These are phyloP conservation scores for Carex pumila DNA, from an alignment of 176 grass and related monocot species.

Conservation along the genomic window DNA sequence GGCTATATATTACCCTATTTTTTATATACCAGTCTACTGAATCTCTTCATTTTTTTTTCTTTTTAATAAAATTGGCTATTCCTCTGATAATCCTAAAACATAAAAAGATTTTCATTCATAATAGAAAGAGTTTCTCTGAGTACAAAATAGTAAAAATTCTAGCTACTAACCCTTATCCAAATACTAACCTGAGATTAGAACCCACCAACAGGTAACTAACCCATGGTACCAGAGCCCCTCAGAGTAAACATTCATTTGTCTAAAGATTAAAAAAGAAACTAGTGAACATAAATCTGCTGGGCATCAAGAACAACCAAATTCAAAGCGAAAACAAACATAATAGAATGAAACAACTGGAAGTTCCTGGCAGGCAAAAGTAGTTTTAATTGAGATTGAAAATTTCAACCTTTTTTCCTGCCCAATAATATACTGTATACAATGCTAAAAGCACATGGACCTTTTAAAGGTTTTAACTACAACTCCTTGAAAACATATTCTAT, in stretches of 20 bases:
- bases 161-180: no score
- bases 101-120: background rate
- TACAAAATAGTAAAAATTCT: no score
- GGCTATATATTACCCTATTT: background rate
- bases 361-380: background rate
- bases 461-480: background rate
- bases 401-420: background rate
- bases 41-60: background rate
- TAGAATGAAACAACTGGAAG: no score
- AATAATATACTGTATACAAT: background rate
- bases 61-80: background rate
- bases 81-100: background rate
- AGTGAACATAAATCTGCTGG: background rate
- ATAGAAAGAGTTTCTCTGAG: no score
- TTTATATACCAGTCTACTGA: background rate
- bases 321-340: background rate
- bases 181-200: background rate
- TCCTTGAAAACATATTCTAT: background rate
- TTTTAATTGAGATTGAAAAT: background rate
- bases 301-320: background rate
- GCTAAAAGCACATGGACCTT: background rate
- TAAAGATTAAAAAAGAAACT: background rate
- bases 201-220: background rate
- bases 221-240: background rate
- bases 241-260: background rate